Conservation (phyloP, 495 filamentous ascomycete species). For the Bathelium albidoporum region DNA sequence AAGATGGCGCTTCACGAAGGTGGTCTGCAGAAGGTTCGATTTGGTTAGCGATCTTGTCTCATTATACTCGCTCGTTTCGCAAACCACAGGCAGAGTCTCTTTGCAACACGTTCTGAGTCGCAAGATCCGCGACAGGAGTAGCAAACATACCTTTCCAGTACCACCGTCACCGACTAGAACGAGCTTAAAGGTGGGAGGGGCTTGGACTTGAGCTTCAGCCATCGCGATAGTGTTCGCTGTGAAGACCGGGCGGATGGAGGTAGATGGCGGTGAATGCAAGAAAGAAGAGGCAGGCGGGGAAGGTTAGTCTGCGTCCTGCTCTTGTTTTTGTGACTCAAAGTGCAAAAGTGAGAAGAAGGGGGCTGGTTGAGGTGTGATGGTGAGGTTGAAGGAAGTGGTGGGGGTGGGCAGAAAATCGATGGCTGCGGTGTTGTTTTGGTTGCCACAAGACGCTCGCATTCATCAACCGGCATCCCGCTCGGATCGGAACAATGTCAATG, state of each 20-base stretch:
- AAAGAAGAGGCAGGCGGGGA: neutral
- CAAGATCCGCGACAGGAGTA: neutral
- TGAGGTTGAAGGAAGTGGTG: constrained; percentile 17
- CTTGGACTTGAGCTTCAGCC: constrained; percentile 30
- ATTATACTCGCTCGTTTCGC: too few relatives aligned
- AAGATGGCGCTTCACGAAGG: constrained; percentile 99
- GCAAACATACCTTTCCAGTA: constrained; percentile 82
- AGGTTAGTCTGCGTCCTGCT: constrained; percentile 3
- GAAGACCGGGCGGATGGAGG: neutral
- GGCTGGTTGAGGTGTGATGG: constrained; percentile 6
- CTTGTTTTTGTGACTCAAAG: neutral
- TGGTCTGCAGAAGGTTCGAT: constrained; percentile 53
- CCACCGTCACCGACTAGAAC: constrained; percentile 99
- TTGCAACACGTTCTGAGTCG: neutral
- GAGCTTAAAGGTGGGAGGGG: constrained; percentile 89
- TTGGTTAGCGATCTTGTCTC: constrained; percentile 11
- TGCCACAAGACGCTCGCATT: neutral
- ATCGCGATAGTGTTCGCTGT: constrained; percentile 35
- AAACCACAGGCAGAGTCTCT: neutral
- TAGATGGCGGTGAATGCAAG: too few relatives aligned
- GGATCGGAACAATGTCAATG: neutral
- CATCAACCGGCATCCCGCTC: neutral
- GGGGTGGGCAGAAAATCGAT: constrained; percentile 10
- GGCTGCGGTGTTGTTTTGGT: constrained; percentile 1
- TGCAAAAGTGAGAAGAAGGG: neutral